Evolutionary conservation across 1,284 basidiomycete genomes (phyloP).

Genomic region (Cryptococcus sp.): DNA sequence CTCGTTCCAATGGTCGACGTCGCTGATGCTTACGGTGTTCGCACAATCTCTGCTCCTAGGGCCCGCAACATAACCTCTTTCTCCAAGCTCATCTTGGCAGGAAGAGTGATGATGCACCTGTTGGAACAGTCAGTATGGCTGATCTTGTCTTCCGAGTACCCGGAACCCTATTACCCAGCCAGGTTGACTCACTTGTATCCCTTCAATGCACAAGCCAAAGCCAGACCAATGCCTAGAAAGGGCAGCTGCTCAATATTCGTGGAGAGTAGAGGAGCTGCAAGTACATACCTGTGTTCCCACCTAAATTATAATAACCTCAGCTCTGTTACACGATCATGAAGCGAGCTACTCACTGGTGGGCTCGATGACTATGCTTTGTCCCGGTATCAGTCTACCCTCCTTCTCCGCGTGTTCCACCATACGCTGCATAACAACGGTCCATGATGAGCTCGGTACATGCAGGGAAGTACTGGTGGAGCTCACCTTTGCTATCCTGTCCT

Average conservation of each 20-base stretch:
- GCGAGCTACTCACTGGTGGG: constrained; percentile 56
- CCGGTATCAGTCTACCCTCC: constrained; percentile 80
- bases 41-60: constrained; percentile 88
- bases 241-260: neutral
- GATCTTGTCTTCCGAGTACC: constrained; percentile 67
- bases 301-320: constrained; percentile 44
- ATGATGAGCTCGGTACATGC: neutral
- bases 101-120: constrained; percentile 82
- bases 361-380: constrained; percentile 89
- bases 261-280: neutral
- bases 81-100: constrained; percentile 95
- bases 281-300: constrained; percentile 85
- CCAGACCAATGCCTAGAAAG: constrained; percentile 77
- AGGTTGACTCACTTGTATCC: constrained; percentile 44
- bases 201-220: constrained; percentile 75
- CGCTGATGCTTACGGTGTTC: constrained; percentile 74
- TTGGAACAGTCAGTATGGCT: constrained; percentile 62
- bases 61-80: constrained; percentile 91
- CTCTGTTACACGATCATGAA: neutral
- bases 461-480: neutral
- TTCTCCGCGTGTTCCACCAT: constrained; percentile 93
- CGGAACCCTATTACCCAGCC: neutral
- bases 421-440: constrained; percentile 52
- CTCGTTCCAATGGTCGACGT: constrained; percentile 7
- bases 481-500: constrained; percentile 89